Base-by-base conservation (phyloP, 768 basidiomycete species). In the Panaeolus papilionaceus region DNA sequence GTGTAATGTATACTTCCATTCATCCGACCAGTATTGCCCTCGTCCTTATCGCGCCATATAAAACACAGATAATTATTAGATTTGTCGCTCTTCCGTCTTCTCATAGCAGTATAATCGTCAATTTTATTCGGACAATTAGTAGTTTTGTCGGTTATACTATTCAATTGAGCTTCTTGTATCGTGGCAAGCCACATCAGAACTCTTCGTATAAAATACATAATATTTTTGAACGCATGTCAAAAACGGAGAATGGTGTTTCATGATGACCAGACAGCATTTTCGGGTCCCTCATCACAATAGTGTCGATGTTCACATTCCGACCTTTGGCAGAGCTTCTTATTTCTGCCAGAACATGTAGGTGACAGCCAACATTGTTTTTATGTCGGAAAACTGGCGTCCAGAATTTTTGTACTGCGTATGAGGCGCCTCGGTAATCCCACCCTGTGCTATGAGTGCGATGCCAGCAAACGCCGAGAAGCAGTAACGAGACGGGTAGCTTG, bases 31-130 rank as follows among this genome's bases (percentile, higher is more conserved):
- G 6, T 37, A 58, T 58, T 58, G 16, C n/a, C 33, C 16, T 58
- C 14, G 12, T 14, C 54, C 54, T 33, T 51, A 9, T 33, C 28
- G 33, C 49, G 40, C 64, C 6, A 37, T 38, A 51, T 23, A 47
- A 65, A 37, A 9, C 10, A 23, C 66, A 39, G 58, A 61, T 38
- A 40, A 64, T 58, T 26, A 10, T 33, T 58, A 58, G 54, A 58
- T 58, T 58, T 58, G 54, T 58, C 28, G 26, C 54, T 37, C 14
- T 14, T 37, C 54, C 20, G 23, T 12, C n/a, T 26, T 51, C n/a
- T n/a, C 54, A 7, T 18, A 58, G 14, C 54, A n/a, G 28, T 58
- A 58, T 58, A 58, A 58, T 58, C 26, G 28, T 33, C 54, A n/a
- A 28, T 8, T 58, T 26, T 28, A 58, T 28, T 33, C 11, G 54